Evolutionary conservation across 169 alveolate species (phyloP), one percentile per base, ranked within the genome.

Genomic region (Hepatocystis sp.): DNA sequence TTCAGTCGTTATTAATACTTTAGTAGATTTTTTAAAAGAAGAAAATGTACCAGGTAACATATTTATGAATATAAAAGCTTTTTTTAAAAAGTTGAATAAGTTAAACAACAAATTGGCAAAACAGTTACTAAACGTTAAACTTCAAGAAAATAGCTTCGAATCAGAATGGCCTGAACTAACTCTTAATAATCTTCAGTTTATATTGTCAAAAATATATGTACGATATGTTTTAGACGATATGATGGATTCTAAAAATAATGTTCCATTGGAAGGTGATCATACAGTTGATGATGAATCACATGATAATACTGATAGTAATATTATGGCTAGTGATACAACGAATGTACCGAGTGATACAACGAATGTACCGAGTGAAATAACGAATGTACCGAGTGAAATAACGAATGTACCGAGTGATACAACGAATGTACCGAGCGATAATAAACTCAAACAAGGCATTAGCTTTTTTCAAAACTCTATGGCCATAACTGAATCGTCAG

Each of bases 121-220:
- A 11, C 44, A 36, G 27, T 52, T 76, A 23, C 19, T 0, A 17
- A 34, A 11, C 10, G 17, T 36, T 27, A 44, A 63, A 25, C 44
- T 23, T 32, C 21, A 27, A 7, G 63, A 39, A 25, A 0, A 0
- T 4, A 28, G 1, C 17, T 0, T 17, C n/a, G n/a, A n/a, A 17
- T 17, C 4, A 5, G 7, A 34, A 17, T 21, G 21, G 34, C 76
- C 66, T 2, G 44, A 76, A 44, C 46, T 76, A 11, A 46, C 27
- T 49, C 17, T 44, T 0, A 42, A 11, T 25, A 58, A 76, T 21
- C 58, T 76, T 44, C 78, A 76, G 28, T 44, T 23, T 15, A 76
- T 56, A 21, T 76, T 76, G 25, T 17, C 78, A 3, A 76, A 40
- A 49, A 76, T 76, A 27, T 76, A 76, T 58, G 40, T 66, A 27